A percentile compares a stretch with the other conserved stretches of the same genome.
Conservation (phyloP, 345 rosid genomes). For the Erysimum cheiranthoides region DNA sequence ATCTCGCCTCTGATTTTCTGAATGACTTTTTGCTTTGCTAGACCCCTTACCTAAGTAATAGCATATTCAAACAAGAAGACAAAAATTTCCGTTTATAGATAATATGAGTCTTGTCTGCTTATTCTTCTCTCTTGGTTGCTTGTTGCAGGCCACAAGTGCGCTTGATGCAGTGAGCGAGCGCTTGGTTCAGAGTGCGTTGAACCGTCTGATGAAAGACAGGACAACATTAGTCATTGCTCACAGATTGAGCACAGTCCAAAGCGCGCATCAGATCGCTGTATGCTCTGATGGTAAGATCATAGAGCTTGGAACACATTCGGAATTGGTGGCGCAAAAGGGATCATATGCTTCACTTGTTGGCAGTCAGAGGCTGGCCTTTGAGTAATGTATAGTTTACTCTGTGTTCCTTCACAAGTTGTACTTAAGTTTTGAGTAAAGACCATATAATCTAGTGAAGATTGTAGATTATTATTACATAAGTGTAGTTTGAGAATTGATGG, state of each 20-base stretch:
- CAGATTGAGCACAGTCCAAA: conserved; percentile 93
- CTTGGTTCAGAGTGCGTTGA: conserved; percentile 83
- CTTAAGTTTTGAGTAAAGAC: background rate
- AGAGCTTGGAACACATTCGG: conserved; percentile 84
- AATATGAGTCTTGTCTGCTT: background rate
- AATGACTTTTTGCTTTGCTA: background rate
- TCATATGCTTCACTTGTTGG: conserved; percentile 84
- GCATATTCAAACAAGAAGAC: conserved; percentile 8
- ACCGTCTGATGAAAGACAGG: conserved; percentile 84
- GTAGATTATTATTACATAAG: conserved; percentile 11
- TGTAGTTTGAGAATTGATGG: conserved; percentile 7
- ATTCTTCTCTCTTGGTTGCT: background rate
- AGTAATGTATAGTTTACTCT: conserved; percentile 42
- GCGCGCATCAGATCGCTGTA: conserved; percentile 83
- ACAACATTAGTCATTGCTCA: conserved; percentile 91
- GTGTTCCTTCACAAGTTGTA: conserved; percentile 4
- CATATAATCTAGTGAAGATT: background rate
- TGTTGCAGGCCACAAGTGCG: conserved; percentile 86
- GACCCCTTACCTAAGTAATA: background rate
- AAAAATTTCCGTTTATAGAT: conserved; percentile 6
- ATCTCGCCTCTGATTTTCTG: conserved; percentile 1
- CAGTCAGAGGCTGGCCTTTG: conserved; percentile 92
- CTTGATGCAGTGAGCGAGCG: conserved; percentile 93
- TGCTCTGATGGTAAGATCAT: conserved; percentile 74
- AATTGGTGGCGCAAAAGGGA: conserved; percentile 72